Percentiles rank a stretch among this genome's conserved stretches.
phyloP scores from a whole-genome alignment of 352 stramenopile species.

The Globisporangium paroecandrum region DNA sequence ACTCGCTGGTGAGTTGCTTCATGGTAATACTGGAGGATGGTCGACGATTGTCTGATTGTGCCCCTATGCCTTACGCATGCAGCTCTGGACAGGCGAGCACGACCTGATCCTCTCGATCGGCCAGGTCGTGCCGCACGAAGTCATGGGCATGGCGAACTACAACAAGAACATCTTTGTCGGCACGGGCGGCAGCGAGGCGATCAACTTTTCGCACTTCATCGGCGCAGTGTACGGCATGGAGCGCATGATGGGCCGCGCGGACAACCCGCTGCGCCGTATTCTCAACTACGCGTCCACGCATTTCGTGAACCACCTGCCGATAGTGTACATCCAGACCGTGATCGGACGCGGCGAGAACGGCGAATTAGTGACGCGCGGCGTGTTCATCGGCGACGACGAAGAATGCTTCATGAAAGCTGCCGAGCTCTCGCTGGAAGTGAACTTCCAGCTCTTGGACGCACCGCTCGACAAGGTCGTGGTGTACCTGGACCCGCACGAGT shows the following conservation, averaged over 20 bases:
- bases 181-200: constrained; percentile 90
- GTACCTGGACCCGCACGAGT: constrained; percentile 95
- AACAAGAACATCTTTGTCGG: constrained; percentile 99
- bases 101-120: constrained; percentile 95
- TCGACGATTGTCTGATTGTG: background rate
- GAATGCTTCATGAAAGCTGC: constrained; percentile 94
- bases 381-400: constrained; percentile 96
- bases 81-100: constrained; percentile 91
- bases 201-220: constrained; percentile 98
- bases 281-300: constrained; percentile 95
- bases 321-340: constrained; percentile 97
- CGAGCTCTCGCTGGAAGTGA: constrained; percentile 93
- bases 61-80: background rate
- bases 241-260: constrained; percentile 95
- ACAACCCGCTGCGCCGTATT: constrained; percentile 95
- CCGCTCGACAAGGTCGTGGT: constrained; percentile 93
- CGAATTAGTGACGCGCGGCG: constrained; percentile 78
- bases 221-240: constrained; percentile 98
- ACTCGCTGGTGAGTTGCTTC: constrained; percentile 82
- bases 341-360: constrained; percentile 77
- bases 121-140: constrained; percentile 97
- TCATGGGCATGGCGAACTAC: constrained; percentile 99
- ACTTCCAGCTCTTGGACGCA: constrained; percentile 94
- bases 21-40: background rate
- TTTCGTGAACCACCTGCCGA: constrained; percentile 87